Percentiles rank a stretch among this genome's conserved stretches.
These are phyloP conservation scores for Pochonia chlamydosporia DNA, from an alignment of 2,329 filamentous ascomycete genomes.

Conservation along the genomic window DNA sequence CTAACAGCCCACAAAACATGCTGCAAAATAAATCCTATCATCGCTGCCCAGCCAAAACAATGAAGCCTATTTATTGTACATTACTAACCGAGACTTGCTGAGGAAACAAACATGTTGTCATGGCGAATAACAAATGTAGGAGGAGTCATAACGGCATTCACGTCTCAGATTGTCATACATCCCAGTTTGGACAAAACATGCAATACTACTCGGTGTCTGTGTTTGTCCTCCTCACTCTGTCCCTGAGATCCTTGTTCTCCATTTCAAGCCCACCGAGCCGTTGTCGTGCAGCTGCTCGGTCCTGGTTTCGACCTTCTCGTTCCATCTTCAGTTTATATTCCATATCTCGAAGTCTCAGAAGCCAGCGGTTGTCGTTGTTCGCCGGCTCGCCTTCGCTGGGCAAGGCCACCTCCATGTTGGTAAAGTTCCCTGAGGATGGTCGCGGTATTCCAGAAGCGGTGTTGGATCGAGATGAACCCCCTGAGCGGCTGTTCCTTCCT, in stretches of 20 bases:
- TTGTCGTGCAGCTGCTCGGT: slow-evolving; percentile 77
- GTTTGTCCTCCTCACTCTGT: slow-evolving; percentile 45
- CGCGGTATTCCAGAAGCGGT: slow-evolving; percentile 21
- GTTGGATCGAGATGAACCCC: slow-evolving; percentile 22
- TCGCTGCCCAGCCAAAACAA: background rate
- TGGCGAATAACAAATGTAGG: background rate
- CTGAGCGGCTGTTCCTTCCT: slow-evolving; percentile 23
- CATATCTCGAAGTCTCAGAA: slow-evolving; percentile 77
- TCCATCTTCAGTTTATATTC: slow-evolving; percentile 87
- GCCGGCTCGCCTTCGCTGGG: slow-evolving; percentile 17
- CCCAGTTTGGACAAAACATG: slow-evolving; percentile 2
- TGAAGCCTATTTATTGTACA: background rate
- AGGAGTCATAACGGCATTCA: background rate
- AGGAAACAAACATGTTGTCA: background rate
- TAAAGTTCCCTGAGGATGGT: slow-evolving; percentile 16
- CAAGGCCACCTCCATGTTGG: slow-evolving; percentile 22
- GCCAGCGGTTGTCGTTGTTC: slow-evolving; percentile 66
- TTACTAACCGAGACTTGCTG: background rate
- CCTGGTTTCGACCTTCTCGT: slow-evolving; percentile 76
- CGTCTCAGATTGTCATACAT: background rate
- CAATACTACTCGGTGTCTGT: slow-evolving; percentile 9
- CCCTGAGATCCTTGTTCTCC: slow-evolving; percentile 66
- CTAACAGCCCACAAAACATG: background rate
- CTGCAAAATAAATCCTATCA: background rate
- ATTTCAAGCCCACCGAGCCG: slow-evolving; percentile 69